Evolutionary conservation across 2,329 filamentous ascomycete genomes (phyloP), one percentile per base, ranked within the genome.

Genomic region (Cryphonectria parasitica): DNA sequence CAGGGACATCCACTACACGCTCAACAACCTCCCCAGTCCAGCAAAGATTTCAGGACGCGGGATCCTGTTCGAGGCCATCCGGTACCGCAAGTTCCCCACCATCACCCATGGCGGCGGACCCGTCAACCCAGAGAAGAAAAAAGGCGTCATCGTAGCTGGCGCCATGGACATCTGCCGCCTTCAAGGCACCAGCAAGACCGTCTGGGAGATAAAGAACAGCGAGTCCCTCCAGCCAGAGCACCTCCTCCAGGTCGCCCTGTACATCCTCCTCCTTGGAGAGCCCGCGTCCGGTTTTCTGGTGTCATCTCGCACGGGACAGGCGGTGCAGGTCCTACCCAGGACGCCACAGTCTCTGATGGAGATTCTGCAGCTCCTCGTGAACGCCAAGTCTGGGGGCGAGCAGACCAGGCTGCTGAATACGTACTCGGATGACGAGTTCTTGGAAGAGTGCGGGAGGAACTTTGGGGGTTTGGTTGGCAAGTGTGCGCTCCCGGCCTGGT

Each of bases 131-230:
- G 52, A 43, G 34, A 70, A 68, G 65, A 66, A 63, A 36, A 2
- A 41, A 39, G 68, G 43, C 1, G 54, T 72, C 58, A 70, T 66
- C 25, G 41, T 70, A 6, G 17, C n/a, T 0, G 68, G 70, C 13
- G 65, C 65, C 1, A 70, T 72, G 70, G 70, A 70, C 64, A 65
- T 72, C 3, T 62, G 70, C 65, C 64, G 65, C 25, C 64, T 54
- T 1, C 49, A 28, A 13, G 68, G 68, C 28, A 36, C 34, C 19
- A 68, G 54, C 45, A 72, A 70, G 43, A 25, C 70, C 4, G 68
- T 72, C 43, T 72, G 70, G 70, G 70, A 72, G 52, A n/a, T 70
- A 52, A 72, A 72, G 28, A 62, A 68, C 61, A 65, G 43, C 52
- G 52, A 70, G 43, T 72, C 61, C 3, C 68, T 70, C 15, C 64